These are phyloP conservation scores for Claviceps spartinae DNA, from an alignment of 2,329 filamentous ascomycete genomes.

Conservation along the genomic window DNA sequence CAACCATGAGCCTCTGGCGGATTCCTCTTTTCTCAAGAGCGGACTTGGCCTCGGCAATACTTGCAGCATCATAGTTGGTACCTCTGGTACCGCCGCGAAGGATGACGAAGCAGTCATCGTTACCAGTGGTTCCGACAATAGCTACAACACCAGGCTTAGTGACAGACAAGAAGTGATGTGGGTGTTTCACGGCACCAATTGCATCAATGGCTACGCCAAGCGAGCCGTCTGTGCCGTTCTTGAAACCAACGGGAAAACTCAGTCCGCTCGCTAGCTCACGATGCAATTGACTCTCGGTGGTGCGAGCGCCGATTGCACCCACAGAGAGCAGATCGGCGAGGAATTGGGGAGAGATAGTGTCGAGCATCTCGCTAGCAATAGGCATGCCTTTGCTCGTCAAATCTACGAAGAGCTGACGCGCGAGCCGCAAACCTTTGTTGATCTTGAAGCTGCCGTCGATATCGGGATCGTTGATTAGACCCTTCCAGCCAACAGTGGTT, in stretches of 20 bases:
- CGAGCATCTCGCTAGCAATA: conserved; percentile 95
- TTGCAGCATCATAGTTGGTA: conserved; percentile 85
- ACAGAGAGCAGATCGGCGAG: conserved; percentile 90
- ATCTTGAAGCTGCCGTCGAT: conserved; percentile 97
- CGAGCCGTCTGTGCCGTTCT: conserved; percentile 95
- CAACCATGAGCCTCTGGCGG: conserved; percentile 81
- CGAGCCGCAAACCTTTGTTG: conserved; percentile 91
- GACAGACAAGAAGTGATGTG: conserved; percentile 97
- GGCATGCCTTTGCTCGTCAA: conserved; percentile 80
- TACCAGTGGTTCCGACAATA: conserved; percentile 84
- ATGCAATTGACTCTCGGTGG: conserved; percentile 92
- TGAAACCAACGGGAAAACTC: conserved; percentile 97
- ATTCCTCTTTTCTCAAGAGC: conserved; percentile 59
- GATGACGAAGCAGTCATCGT: conserved; percentile 96
- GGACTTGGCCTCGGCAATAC: conserved; percentile 66
- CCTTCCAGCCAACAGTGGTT: conserved; percentile 98
- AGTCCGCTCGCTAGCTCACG: conserved; percentile 89
- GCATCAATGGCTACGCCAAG: conserved; percentile 88
- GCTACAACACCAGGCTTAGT: conserved; percentile 95
- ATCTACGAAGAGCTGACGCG: conserved; percentile 86
- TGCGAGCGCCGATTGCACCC: conserved; percentile 88
- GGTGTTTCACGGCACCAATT: conserved; percentile 68
- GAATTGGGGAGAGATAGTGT: conserved; percentile 97
- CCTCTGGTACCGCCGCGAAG: conserved; percentile 82
- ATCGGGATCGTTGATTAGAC: conserved; percentile 96